A percentile compares a stretch with the other conserved stretches of the same genome.
Conservation (phyloP, 1,139 yeast species). For the Kurtzmaniella quercitrusa region DNA sequence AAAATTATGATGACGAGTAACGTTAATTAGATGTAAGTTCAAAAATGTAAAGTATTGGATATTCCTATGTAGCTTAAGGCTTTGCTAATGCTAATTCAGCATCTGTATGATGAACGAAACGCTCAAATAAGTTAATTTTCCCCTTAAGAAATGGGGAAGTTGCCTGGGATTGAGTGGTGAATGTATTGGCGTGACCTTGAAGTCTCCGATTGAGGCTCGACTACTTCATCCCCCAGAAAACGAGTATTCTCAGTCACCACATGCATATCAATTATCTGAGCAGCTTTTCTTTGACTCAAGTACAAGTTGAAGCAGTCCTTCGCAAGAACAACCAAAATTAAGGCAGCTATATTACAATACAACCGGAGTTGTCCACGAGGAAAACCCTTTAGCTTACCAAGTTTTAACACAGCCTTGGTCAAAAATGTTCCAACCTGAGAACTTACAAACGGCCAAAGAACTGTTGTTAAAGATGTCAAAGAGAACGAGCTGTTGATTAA, state of each 20-base stretch:
- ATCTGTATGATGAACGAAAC: not conserved
- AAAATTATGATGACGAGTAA: conserved; percentile 73
- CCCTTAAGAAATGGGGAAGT: not conserved
- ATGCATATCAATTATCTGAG: conserved; percentile 20
- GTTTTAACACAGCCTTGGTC: conserved; percentile 11
- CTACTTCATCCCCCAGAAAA: not conserved
- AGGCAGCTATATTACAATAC: conserved; percentile 31
- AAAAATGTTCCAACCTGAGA: conserved; percentile 30
- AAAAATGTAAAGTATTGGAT: not conserved
- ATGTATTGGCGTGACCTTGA: not conserved
- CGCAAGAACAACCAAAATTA: conserved; percentile 27
- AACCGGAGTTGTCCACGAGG: conserved; percentile 24
- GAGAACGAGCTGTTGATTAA: conserved; percentile 23
- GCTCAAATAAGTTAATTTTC: no score
- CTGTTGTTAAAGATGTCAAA: conserved; percentile 28
- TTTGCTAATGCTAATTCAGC: no score
- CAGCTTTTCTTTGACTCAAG: conserved; percentile 24
- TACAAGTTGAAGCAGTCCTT: conserved; percentile 34
- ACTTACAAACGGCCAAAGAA: conserved; percentile 39
- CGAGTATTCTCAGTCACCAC: conserved; percentile 8
- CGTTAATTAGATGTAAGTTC: not conserved
- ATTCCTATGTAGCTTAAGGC: no score
- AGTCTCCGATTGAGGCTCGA: not conserved
- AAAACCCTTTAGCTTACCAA: conserved; percentile 9
- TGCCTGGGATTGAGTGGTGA: not conserved